phyloP scores from a whole-genome alignment of 495 filamentous ascomycete species.

The Penicillium ucsense region DNA sequence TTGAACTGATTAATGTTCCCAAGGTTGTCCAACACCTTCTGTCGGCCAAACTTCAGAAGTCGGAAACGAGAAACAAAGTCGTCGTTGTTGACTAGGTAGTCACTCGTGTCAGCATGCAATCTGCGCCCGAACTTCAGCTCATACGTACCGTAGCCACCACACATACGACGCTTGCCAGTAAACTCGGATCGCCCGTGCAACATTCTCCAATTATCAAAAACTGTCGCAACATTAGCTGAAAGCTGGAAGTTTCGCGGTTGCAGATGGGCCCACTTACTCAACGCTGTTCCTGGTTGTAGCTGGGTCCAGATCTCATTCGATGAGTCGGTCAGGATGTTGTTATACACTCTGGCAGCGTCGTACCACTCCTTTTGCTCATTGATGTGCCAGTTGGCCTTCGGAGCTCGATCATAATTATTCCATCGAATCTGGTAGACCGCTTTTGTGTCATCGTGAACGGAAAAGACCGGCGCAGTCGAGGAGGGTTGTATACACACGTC shows the following conservation, averaged over 20 bases:
- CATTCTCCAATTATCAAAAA: constrained; percentile 95
- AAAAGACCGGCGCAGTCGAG: constrained; percentile 53
- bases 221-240: constrained; percentile 25
- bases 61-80: constrained; percentile 74
- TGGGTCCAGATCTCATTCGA: constrained; percentile 63
- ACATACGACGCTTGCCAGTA: constrained; percentile 74
- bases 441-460: constrained; percentile 23
- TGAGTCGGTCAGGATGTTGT: constrained; percentile 44
- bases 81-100: constrained; percentile 61
- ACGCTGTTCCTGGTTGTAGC: constrained; percentile 62
- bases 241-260: not conserved
- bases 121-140: not conserved
- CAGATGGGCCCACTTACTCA: constrained; percentile 44
- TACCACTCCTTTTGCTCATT: constrained; percentile 56
- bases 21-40: constrained; percentile 40
- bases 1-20: constrained; percentile 11
- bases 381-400: constrained; percentile 31
- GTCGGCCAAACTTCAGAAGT: constrained; percentile 53
- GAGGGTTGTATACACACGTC: constrained; percentile 68
- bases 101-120: constrained; percentile 1
- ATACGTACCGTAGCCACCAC: constrained; percentile 75
- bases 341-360: constrained; percentile 56
- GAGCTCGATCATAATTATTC: constrained; percentile 83
- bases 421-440: constrained; percentile 64
- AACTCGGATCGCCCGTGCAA: constrained; percentile 77